A percentile compares a stretch with the other conserved stretches of the same genome.
phyloP scores from a whole-genome alignment of 1,284 basidiomycete species.

The Fomitopsis pinicola region DNA sequence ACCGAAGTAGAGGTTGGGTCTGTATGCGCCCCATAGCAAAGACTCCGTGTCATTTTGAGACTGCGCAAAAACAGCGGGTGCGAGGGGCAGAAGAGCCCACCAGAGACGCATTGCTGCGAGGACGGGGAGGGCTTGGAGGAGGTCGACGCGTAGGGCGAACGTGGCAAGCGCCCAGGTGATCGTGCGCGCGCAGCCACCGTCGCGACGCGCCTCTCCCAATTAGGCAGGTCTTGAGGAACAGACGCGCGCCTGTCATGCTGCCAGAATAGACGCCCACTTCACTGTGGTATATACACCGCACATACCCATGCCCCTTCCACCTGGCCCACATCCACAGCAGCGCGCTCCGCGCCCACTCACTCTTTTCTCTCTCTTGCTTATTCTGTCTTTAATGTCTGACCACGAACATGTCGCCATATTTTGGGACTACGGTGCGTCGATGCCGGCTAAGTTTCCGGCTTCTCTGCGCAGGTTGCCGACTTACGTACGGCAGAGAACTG shows the following conservation, averaged over 20 bases:
- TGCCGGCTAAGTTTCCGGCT: neutral
- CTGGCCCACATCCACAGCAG: neutral
- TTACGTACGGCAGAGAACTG: constrained; percentile 45
- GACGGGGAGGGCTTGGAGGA: too few species aligned
- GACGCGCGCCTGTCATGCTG: neutral
- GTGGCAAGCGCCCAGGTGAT: constrained; percentile 8
- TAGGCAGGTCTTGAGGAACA: neutral
- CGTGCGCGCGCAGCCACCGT: neutral
- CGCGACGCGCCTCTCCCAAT: neutral
- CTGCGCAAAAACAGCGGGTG: constrained; percentile 20
- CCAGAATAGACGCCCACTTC: neutral
- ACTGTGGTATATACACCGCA: neutral
- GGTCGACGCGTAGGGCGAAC: constrained; percentile 1
- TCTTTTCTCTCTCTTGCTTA: neutral
- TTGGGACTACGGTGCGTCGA: constrained; percentile 55
- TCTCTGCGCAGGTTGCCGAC: neutral
- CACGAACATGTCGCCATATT: constrained; percentile 47
- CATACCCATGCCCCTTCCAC: neutral
- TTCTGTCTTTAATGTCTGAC: neutral
- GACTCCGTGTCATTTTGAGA: constrained; percentile 49
- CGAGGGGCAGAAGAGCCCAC: constrained; percentile 27
- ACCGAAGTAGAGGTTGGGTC: constrained; percentile 93
- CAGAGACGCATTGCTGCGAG: constrained; percentile 23
- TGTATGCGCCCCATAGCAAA: constrained; percentile 87
- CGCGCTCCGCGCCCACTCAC: neutral